Base-by-base conservation (phyloP, 352 stramenopile species). In the Phytophthora megakarya region DNA sequence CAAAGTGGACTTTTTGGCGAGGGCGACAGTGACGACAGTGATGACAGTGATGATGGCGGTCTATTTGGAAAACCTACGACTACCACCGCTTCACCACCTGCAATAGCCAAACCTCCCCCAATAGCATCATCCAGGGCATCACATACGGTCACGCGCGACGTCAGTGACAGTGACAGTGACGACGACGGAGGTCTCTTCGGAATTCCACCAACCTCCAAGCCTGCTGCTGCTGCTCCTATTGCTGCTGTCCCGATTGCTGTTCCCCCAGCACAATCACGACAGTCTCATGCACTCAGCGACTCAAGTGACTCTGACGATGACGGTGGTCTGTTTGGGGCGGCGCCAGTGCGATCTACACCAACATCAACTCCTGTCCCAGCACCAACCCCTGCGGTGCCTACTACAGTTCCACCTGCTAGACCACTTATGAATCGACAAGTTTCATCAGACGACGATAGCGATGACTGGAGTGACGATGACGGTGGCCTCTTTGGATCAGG, bases 401-500 rank as follows among this genome's bases (percentile, higher is more conserved):
- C 58, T 18, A 61, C 68, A 7, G 50, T 74, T 4, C 72, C 72
- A 26, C 77, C 61, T 38, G 13, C 55, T 32, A 60, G 64, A 26
- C 73, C 78, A 3, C 49, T 86, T 9, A 76, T 88, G 18, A 70
- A 68, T 39, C 73, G 71, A 2, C 76, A 86, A 46, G 65, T 76
- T 19, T 84, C 75, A 1, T 75, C 67, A 1, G 75, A 81, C 22
- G 64, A 75, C 43, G 77, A 91, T 60, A 88, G 76, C 33, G 80
- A 90, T 54, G 82, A 87, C 39, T 89, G 82, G 80, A 91, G 82
- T 22, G 79, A 88, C 42, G 67, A 74, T 42, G 61, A 75, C 32
- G 79, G 81, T 8, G 77, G 70, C 7, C 62, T 90, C 9, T 89
- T 89, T 71, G 80, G 78, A 16, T 35, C 61, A 13, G 48, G 75